Base-by-base conservation (phyloP, 1,139 yeast species). In the Zhuliangozyma parablackwelliae region DNA sequence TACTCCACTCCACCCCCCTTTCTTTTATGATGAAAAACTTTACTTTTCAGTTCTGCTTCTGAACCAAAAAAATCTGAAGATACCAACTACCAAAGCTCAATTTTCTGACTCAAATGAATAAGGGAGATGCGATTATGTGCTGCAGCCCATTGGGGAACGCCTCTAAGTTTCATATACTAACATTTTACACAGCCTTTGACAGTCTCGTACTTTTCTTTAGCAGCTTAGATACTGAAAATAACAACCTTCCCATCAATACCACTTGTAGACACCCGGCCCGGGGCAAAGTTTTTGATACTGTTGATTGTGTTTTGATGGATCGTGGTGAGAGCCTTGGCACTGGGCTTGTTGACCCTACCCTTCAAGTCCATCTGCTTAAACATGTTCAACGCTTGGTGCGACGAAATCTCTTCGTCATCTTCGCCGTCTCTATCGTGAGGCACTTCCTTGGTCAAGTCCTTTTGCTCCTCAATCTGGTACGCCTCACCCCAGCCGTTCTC, bases 311-410 rank as follows among this genome's bases (percentile, higher is more conserved):
- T 92, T 61, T 90, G 97, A 62, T 92, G 98, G 43, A 87, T 78
- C 12, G 96, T 88, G 43, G 73, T 74, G 54, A 84, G 72, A 35
- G 75, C 77, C 38, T 75, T 72, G 28, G 61, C 56, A 33, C 48
- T 45, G 23, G 69, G 63, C 43, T 72, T 67, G 47, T 74, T 69
- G 36, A 78, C 80, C 41, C 87, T 76, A 39, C 98, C 98, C 72
- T 89, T 90, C 61, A 92, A 75, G 63, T 92, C 99, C 74, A 92
- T 72, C 62, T 92, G 96, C 62, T 89, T 83, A 68, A 94, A 94
- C 92, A 92, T 88, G 64, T 86, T 86, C 58, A 92, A 75, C 10
- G 97, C 97, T 44, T 89, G 83, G 49, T 82, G 84, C 41, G 84
- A 80, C 23, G 80, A 70, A 37, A 78, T 71, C 54, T 82, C 92